Evolutionary conservation across 2,329 filamentous ascomycete genomes (phyloP), one percentile per base, ranked within the genome.

Genomic region (Penicillium paneum): DNA sequence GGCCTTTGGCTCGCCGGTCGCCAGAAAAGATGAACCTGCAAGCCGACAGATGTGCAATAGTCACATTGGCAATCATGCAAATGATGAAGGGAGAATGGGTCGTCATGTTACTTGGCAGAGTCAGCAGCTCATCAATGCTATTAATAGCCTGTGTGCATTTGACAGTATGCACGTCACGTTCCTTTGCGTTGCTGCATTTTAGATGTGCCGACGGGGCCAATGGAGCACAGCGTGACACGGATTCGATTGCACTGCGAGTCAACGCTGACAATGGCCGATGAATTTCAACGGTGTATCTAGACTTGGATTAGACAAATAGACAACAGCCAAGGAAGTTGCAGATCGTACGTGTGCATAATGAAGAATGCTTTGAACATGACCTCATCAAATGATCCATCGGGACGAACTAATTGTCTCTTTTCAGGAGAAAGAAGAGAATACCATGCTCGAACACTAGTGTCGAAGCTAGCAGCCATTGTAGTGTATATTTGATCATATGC

Each of bases 301-400:
- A 28, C 0, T 24, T 12, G 2, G 13, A 29, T 52, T 12, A 52
- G 35, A 51, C 11, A 42, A 31, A 40, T 17, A 5, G n/a, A 28
- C 5, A 28, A 12, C 1, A 28, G 8, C 5, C 3, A 24, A 1
- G 57, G 88, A 79, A 60, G 46, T 26, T 15, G 5, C 1, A 19
- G 2, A 19, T 28, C 61, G 39, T 51, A 68, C 64, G 59, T 64
- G 34, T 80, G 71, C 42, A 79, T 79, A 65, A 93, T 88, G 80
- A 92, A 90, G 61, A 90, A 84, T 1, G 89, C 90, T 69, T 93
- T 89, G 73, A 94, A 94, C 67, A 94, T 84, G 80, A 94, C 86
- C 71, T 68, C 64, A 42, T 69, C 68, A 8, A 68, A 48, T 2
- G 64, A 65, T 36, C 88, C 85, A 59, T 85, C 82, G 59, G 81